Base-by-base conservation (phyloP, 2,329 filamentous ascomycete species). In the Pseudogymnoascus sp. region DNA sequence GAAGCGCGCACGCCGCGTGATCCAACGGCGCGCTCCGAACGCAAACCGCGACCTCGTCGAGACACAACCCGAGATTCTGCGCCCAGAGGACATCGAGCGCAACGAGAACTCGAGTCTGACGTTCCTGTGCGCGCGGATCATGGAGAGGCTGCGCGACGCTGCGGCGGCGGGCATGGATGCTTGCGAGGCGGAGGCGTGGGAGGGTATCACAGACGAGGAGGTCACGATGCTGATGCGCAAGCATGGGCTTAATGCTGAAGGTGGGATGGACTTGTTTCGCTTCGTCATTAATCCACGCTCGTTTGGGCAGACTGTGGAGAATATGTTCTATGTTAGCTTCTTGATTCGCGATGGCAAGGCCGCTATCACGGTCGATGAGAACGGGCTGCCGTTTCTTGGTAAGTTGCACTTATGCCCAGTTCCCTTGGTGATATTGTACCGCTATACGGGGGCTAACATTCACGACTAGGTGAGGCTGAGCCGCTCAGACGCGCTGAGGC, bases 311-410 rank as follows among this genome's bases (percentile, higher is more conserved):
- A 96, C 92, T 0, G 87, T 99, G 5, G 94, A 99, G 73, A 99
- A 99, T 69, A 80, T 99, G 69, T 99, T 99, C 74, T 97, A 97
- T 72, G 84, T 96, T 68, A 95, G 90, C 72, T 99, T 99, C 71
- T 77, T 99, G 64, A 91, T 97, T 64, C 86, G 90, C 63, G 94
- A 99, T 74, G 92, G 92, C 9, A 85, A 83, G 64, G 83, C 92
- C 5, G 85, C 84, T 35, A 80, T 99, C n/a, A 79, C 83, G 2
- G 82, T 85, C 62, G 92, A 97, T 70, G 81, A 85, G 10, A 77
- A 88, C 64, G 86, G 83, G 1, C 76, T 96, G 42, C 92, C 92
- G n/a, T 85, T 90, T 21, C 74, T 97, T 58, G 79, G 92, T 96
- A 80, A 79, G 88, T 81, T 9, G 12, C 29, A 36, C 29, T n/a